Evolutionary conservation across 2,329 filamentous ascomycete species (phyloP).

Genomic region (Claviceps spartinae): DNA sequence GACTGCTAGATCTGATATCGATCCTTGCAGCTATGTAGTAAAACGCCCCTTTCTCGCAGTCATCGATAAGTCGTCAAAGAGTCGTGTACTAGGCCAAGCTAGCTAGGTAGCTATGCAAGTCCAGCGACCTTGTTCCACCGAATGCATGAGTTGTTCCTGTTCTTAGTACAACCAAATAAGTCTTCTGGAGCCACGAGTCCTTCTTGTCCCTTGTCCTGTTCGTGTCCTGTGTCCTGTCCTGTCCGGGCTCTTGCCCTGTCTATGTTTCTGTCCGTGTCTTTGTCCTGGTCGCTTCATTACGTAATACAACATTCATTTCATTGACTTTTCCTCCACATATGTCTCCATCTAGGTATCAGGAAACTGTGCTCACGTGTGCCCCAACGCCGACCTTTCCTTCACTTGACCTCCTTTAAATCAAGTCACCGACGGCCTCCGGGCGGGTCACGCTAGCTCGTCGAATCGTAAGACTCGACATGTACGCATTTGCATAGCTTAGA

Average conservation of each 20-base stretch:
- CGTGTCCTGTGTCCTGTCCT: not conserved
- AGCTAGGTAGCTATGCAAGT: too few species aligned
- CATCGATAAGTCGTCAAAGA: too few species aligned
- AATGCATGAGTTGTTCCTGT: not conserved
- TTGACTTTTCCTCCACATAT: not conserved
- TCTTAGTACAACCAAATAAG: not conserved
- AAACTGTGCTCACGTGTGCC: too few species aligned
- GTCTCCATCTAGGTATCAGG: not conserved
- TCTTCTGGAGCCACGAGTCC: not conserved
- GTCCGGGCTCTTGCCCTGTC: not conserved
- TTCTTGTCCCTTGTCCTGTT: not conserved
- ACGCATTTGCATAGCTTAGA: slow-evolving; percentile 30
- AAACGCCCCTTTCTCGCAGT: too few species aligned
- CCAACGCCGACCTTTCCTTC: not conserved
- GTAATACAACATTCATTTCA: not conserved
- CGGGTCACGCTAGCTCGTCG: slow-evolving; percentile 20
- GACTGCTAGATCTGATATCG: too few species aligned
- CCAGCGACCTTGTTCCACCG: too few species aligned
- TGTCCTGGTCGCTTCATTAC: not conserved
- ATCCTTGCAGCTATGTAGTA: too few species aligned
- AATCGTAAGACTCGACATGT: slow-evolving; percentile 27
- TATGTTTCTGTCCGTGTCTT: not conserved
- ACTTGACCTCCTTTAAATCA: not conserved
- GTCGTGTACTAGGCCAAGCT: too few species aligned
- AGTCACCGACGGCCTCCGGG: slow-evolving; percentile 2